Percentiles rank a stretch among this genome's conserved stretches.
Evolutionary conservation across 2,329 filamentous ascomycete species (phyloP).

Genomic region (Phoma sp.): DNA sequence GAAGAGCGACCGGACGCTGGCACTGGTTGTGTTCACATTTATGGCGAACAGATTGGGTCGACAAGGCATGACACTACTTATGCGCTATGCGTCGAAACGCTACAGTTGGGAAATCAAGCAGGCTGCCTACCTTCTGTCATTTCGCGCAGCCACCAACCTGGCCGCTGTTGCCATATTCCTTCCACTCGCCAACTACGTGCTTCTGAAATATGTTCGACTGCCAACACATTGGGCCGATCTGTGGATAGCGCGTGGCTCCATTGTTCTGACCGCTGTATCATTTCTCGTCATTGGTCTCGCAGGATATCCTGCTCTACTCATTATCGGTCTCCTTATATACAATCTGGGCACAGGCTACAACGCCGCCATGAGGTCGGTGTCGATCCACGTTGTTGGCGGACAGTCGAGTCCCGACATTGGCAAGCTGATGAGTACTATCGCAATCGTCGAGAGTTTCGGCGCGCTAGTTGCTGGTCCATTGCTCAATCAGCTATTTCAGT

Average conservation of each 20-base stretch:
- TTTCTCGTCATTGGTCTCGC: conserved; percentile 58
- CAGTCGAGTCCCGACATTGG: conserved; percentile 54
- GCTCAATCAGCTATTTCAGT: conserved; percentile 56
- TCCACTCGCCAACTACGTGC: conserved; percentile 51
- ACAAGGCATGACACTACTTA: conserved; percentile 56
- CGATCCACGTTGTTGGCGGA: conserved; percentile 57
- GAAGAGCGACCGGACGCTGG: conserved; percentile 51
- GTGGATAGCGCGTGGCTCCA: conserved; percentile 55
- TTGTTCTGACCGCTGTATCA: conserved; percentile 53
- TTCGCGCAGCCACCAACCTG: conserved; percentile 58
- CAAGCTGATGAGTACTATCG: conserved; percentile 58
- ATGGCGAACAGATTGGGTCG: conserved; percentile 58
- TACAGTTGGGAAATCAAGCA: conserved; percentile 58
- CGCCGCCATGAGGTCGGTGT: conserved; percentile 55
- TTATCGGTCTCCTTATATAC: conserved; percentile 56
- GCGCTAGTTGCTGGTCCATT: conserved; percentile 57
- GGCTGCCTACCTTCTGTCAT: conserved; percentile 52
- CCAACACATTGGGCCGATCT: conserved; percentile 55
- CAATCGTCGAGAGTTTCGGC: conserved; percentile 57
- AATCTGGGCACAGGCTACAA: conserved; percentile 59
- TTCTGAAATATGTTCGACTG: conserved; percentile 47
- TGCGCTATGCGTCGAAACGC: conserved; percentile 62
- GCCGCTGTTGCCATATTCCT: conserved; percentile 57
- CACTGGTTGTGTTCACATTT: conserved; percentile 54
- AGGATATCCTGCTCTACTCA: conserved; percentile 51